A percentile compares a stretch with the other conserved stretches of the same genome.
phyloP scores from a whole-genome alignment of 2,329 filamentous ascomycete species.

The Nigrospora osmanthi region DNA sequence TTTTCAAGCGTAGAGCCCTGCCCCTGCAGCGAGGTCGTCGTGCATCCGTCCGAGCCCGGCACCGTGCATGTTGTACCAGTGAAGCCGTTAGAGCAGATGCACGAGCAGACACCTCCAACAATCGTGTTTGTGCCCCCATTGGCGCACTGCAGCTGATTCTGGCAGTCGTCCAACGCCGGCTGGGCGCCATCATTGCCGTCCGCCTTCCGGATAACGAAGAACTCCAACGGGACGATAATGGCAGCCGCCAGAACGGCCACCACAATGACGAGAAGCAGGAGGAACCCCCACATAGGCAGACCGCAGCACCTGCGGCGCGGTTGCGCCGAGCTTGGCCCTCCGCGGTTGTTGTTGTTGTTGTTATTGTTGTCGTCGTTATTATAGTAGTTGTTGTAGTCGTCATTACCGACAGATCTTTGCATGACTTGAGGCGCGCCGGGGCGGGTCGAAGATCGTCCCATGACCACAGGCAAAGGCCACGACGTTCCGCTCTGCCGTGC shows the following conservation, averaged over 20 bases:
- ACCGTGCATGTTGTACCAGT: conserved; percentile 50
- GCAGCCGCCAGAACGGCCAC: conserved; percentile 72
- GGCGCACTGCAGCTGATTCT: conserved; percentile 54
- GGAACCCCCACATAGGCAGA: conserved; percentile 70
- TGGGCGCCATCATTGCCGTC: conserved; percentile 21
- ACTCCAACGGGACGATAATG: conserved; percentile 66
- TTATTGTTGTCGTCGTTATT: conserved; percentile 2
- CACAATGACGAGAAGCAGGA: conserved; percentile 56
- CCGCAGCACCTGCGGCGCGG: conserved; percentile 67
- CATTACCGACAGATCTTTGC: no score
- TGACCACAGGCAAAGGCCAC: conserved; percentile 39
- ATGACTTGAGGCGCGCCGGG: not conserved
- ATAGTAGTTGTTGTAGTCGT: no score
- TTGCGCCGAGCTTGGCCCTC: conserved; percentile 5
- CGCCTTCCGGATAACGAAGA: conserved; percentile 51
- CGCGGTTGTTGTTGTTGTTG: conserved; percentile 9
- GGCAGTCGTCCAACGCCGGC: conserved; percentile 43
- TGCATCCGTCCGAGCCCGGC: conserved; percentile 41
- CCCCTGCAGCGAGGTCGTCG: conserved; percentile 37
- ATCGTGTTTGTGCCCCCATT: conserved; percentile 78
- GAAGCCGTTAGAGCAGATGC: conserved; percentile 84
- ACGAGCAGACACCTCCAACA: conserved; percentile 63
- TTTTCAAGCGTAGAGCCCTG: conserved; percentile 40
- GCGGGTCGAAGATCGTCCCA: conserved; percentile 14
- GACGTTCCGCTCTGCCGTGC: conserved; percentile 37